Conservation (phyloP, 2,329 filamentous ascomycete species). For the Paecilomyces fulvus region DNA sequence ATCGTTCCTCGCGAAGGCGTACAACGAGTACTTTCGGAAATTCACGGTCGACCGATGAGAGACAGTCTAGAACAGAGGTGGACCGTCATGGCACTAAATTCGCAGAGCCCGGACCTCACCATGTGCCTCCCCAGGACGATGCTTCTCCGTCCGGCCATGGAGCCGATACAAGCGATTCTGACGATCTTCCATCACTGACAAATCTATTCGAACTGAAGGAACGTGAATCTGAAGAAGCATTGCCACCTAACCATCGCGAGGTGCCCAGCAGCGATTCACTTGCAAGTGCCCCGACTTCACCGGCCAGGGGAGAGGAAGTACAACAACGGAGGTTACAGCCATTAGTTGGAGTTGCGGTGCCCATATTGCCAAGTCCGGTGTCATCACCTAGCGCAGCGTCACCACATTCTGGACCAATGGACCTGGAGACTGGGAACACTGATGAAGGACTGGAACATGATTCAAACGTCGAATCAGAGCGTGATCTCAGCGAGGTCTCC, state of each 20-base stretch:
- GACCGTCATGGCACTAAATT: neutral
- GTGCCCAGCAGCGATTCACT: neutral
- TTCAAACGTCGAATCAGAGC: neutral
- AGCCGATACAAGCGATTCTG: neutral
- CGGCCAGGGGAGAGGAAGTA: neutral
- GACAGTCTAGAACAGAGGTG: neutral
- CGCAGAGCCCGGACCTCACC: neutral
- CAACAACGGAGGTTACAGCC: neutral
- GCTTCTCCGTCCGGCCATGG: neutral
- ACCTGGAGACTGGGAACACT: neutral
- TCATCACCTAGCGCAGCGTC: neutral
- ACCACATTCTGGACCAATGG: neutral
- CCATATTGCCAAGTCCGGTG: neutral
- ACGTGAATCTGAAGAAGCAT: neutral
- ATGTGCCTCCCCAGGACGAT: neutral
- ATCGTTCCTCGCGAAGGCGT: neutral
- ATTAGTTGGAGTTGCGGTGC: neutral
- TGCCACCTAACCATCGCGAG: neutral
- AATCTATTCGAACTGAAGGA: neutral
- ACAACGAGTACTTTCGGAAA: neutral
- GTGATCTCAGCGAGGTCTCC: neutral
- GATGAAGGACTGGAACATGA: neutral
- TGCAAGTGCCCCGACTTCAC: neutral
- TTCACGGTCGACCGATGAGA: neutral
- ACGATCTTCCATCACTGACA: neutral